Evolutionary conservation across 495 filamentous ascomycete genomes (phyloP).

Genomic region (Penicillium robsamsonii): DNA sequence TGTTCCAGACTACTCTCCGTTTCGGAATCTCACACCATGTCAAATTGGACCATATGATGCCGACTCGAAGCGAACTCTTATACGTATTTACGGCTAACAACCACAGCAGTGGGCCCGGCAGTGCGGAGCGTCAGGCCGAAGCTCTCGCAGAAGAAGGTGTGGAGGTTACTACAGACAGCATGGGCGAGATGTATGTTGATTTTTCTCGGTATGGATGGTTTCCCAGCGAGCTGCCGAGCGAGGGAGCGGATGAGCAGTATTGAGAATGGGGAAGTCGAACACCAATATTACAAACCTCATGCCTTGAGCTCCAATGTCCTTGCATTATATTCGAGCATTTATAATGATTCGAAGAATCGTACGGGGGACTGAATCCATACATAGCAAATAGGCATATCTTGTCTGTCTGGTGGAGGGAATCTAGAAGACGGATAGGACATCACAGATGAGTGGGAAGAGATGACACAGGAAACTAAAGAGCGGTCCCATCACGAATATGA

Average conservation of each 20-base stretch:
- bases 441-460: background rate
- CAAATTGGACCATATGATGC: background rate
- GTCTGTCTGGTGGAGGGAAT: background rate
- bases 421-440: background rate
- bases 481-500: background rate
- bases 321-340: background rate
- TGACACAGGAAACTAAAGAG: background rate
- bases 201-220: slow-evolving; percentile 75
- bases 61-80: background rate
- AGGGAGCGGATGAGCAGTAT: slow-evolving; percentile 21
- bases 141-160: slow-evolving; percentile 69
- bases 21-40: background rate
- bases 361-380: background rate
- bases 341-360: background rate
- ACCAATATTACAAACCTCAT: background rate
- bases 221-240: slow-evolving; percentile 49
- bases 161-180: slow-evolving; percentile 56
- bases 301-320: background rate
- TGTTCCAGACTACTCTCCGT: slow-evolving; percentile 3
- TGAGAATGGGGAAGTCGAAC: slow-evolving; percentile 1
- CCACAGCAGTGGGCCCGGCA: slow-evolving; percentile 59
- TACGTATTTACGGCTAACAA: slow-evolving; percentile 11
- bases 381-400: background rate
- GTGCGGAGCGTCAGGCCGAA: slow-evolving; percentile 65
- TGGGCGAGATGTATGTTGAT: slow-evolving; percentile 71